These are phyloP conservation scores for Graphium sp. DNA, from an alignment of 2,329 filamentous ascomycete species.

Conservation along the genomic window DNA sequence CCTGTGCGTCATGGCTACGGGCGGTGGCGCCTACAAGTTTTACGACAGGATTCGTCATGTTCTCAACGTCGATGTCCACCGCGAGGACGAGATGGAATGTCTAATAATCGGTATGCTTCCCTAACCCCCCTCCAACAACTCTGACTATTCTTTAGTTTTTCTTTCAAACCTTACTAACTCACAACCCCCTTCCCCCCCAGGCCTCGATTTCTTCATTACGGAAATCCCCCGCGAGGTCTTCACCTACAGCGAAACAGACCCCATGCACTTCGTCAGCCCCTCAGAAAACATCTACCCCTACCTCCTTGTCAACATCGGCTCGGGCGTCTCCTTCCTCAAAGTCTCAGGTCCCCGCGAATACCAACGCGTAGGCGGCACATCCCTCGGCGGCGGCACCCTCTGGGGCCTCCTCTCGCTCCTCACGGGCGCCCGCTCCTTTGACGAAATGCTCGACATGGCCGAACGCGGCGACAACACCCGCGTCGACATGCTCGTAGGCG, in stretches of 20 bases:
- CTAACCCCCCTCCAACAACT: background rate
- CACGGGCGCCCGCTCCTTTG: conserved; percentile 88
- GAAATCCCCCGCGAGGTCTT: conserved; percentile 96
- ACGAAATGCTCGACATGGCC: conserved; percentile 89
- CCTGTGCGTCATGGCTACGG: conserved; percentile 87
- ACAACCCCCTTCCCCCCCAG: conserved; percentile 22
- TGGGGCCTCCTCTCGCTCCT: conserved; percentile 88
- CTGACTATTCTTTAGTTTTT: background rate
- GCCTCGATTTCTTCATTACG: conserved; percentile 96
- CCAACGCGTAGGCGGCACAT: conserved; percentile 85
- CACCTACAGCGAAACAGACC: conserved; percentile 79
- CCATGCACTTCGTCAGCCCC: conserved; percentile 75
- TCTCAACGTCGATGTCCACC: conserved; percentile 70
- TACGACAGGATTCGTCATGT: conserved; percentile 79
- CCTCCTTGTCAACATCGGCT: conserved; percentile 94
- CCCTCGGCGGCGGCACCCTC: conserved; percentile 87
- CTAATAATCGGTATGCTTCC: conserved; percentile 65
- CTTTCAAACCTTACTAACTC: conserved; percentile 2
- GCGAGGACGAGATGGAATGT: conserved; percentile 98
- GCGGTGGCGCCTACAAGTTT: conserved; percentile 91
- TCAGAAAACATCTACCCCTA: conserved; percentile 83
- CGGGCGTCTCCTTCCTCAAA: conserved; percentile 92
- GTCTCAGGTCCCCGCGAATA: conserved; percentile 79
- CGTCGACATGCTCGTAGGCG: conserved; percentile 92
- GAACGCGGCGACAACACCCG: conserved; percentile 81